Evolutionary conservation across 495 filamentous ascomycete genomes (phyloP).

Genomic region (Xylaria castorea): DNA sequence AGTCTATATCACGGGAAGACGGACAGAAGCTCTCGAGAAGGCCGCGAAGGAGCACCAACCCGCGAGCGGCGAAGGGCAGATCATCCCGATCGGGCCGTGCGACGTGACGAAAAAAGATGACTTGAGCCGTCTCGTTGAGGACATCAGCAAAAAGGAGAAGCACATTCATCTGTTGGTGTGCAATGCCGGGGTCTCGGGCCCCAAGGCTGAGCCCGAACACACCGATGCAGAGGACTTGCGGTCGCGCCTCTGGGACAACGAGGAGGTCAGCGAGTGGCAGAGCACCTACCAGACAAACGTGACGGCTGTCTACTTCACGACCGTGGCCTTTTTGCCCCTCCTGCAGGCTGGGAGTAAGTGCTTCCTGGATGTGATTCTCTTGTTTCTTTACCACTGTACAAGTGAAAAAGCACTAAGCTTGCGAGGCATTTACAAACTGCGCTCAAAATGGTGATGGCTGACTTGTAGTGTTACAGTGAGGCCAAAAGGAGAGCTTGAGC

Average conservation of each 20-base stretch:
- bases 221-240: constrained; percentile 53
- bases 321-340: constrained; percentile 68
- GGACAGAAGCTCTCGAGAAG: constrained; percentile 59
- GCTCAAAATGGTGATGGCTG: background rate
- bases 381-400: no score
- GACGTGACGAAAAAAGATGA: constrained; percentile 70
- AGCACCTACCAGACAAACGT: constrained; percentile 64
- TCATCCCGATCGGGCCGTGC: constrained; percentile 53
- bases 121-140: constrained; percentile 59
- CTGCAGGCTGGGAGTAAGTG: constrained; percentile 47
- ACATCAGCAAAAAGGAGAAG: constrained; percentile 48
- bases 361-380: background rate
- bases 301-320: constrained; percentile 66
- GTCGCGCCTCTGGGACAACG: constrained; percentile 47
- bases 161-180: constrained; percentile 70
- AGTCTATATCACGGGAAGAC: constrained; percentile 71
- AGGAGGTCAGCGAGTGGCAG: constrained; percentile 59
- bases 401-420: no score
- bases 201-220: constrained; percentile 44
- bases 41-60: constrained; percentile 50
- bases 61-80: constrained; percentile 35
- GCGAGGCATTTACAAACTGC: background rate
- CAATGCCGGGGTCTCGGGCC: constrained; percentile 65
- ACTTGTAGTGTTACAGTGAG: constrained; percentile 19
- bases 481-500: constrained; percentile 52